Base-by-base conservation (phyloP, 768 basidiomycete species). In the Cyathus striatus region DNA sequence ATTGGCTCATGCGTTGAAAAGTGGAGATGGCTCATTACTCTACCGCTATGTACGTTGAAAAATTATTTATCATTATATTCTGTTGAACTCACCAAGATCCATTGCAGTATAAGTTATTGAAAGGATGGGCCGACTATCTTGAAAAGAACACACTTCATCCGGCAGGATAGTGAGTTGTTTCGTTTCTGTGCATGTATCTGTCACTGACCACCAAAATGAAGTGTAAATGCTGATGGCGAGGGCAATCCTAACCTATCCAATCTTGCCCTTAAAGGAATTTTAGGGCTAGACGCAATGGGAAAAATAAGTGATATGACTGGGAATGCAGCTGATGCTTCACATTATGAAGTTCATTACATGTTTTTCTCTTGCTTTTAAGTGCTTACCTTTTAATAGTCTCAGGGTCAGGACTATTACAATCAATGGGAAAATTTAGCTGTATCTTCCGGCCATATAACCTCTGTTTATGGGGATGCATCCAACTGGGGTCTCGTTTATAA, bases 221-320 rank as follows among this genome's bases (percentile, higher is more conserved):
- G 40, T 39, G 24, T 35, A 45, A 13, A 34, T 46, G 9, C n/a
- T n/a, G 49, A 49, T 24, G 47, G 30, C 1, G 41, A 53, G n/a
- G 53, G 50, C n/a, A 54, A 63, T 27, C 62, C 57, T 10, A 69
- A 75, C 44, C 62, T 71, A 47, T 73, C 78, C 2, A 81, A 80
- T 49, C 68, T 82, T 12, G 79, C 77, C 1, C 63, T 83, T 48
- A 83, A 82, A 48, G 79, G 78, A 21, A 77, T 80, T 49, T 58
- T 73, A 23, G 76, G 71, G 5, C 70, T 81, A 41, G 55, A 69
- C 42, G 75, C 76, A 0, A 79, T 81, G 78, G 57, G 69, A 1
- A 63, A 72, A 35, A 77, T 82, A 32, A 71, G 68, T 23, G 48
- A 58, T 3, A 53, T 63, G 21, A 43, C 62, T 10, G 65, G 62